Conservation (phyloP, 495 filamentous ascomycete species). For the Cercophora scortea region DNA sequence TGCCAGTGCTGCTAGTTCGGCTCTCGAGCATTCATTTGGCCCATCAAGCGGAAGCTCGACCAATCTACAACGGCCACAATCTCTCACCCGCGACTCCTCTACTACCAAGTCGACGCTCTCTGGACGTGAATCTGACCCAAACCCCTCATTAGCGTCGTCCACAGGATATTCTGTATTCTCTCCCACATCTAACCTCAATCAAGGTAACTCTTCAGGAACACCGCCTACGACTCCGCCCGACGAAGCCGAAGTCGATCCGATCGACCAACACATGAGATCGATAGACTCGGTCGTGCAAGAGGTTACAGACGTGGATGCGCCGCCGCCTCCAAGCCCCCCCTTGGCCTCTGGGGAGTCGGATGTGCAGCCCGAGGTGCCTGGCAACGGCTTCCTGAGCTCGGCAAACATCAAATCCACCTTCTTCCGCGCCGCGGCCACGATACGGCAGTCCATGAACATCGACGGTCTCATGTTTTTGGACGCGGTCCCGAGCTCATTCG, state of each 20-base stretch:
- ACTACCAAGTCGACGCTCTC: background rate
- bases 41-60: background rate
- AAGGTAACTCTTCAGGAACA: background rate
- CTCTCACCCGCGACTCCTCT: background rate
- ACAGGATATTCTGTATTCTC: background rate
- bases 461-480: conserved; percentile 45
- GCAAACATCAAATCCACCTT: conserved; percentile 28
- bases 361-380: conserved; percentile 1
- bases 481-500: conserved; percentile 28
- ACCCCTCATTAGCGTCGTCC: background rate
- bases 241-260: background rate
- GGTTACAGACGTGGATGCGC: background rate
- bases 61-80: too few species aligned
- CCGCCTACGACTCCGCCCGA: background rate
- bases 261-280: background rate
- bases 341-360: background rate
- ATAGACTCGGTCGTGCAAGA: background rate
- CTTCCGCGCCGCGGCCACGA: conserved; percentile 36
- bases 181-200: background rate
- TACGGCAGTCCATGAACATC: conserved; percentile 39
- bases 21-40: background rate
- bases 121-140: too few species aligned
- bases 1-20: background rate
- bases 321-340: background rate
- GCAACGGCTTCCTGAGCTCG: conserved; percentile 21